A percentile compares a stretch with the other conserved stretches of the same genome.
Evolutionary conservation across 805 yeast genomes (phyloP).

Genomic region (Starmera pachycereana): DNA sequence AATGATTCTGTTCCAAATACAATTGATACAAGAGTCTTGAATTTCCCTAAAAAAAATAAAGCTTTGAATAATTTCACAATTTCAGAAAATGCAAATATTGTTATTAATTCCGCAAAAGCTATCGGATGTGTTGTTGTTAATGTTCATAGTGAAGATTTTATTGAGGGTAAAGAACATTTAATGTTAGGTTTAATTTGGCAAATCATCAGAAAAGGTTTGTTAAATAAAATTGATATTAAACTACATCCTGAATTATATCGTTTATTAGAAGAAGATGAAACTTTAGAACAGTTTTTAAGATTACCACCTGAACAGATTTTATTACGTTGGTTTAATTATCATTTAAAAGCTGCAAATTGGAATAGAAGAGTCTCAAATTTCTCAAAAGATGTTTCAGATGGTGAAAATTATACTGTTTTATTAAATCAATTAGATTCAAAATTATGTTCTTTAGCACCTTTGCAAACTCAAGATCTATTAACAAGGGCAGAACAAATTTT

Average conservation of each 20-base stretch:
- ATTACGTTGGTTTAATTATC: conserved; percentile 96
- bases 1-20: conserved; percentile 98
- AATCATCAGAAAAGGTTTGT: conserved; percentile 90
- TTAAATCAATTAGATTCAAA: conserved; percentile 83
- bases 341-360: conserved; percentile 87
- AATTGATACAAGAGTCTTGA: conserved; percentile 93
- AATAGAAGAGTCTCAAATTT: conserved; percentile 79
- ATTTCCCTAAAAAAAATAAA: conserved; percentile 75
- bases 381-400: conserved; percentile 81
- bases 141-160: conserved; percentile 91
- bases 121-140: conserved; percentile 97
- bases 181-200: conserved; percentile 94
- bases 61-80: conserved; percentile 86
- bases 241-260: conserved; percentile 95
- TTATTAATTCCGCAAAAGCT: conserved; percentile 96
- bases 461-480: conserved; percentile 64
- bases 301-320: conserved; percentile 96
- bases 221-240: conserved; percentile 91
- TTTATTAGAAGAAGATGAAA: conserved; percentile 90
- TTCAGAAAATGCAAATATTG: conserved; percentile 95
- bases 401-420: conserved; percentile 88
- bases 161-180: conserved; percentile 89
- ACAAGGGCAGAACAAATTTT: conserved; percentile 83
- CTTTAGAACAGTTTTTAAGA: conserved; percentile 91
- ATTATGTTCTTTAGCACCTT: conserved; percentile 70